Evolutionary conservation across 192 early-diverging fungal species (phyloP).

Genomic region (Irineochytrium annulatum): DNA sequence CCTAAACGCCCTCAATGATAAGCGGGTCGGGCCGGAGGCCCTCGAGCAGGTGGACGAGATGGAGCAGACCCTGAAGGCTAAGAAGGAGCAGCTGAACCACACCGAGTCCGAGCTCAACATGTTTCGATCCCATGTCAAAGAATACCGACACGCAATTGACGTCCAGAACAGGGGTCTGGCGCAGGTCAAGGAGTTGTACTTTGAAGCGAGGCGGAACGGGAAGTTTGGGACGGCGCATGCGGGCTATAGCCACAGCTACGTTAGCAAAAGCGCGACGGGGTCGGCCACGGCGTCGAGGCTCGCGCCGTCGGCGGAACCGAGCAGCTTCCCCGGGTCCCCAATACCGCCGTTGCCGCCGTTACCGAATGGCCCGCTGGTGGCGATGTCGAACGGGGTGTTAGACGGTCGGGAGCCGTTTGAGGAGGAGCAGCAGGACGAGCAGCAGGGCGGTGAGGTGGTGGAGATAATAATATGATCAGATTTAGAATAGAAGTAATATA

Average conservation of each 20-base stretch:
- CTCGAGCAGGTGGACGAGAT: constrained; percentile 56
- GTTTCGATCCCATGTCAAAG: constrained; percentile 53
- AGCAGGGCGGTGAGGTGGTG: too few species aligned
- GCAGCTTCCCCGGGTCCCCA: background rate
- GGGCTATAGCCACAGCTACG: background rate
- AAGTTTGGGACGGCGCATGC: background rate
- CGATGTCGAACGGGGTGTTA: background rate
- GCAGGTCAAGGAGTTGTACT: constrained; percentile 30
- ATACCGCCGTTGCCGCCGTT: background rate
- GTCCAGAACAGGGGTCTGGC: constrained; percentile 36
- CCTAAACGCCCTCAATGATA: constrained; percentile 50
- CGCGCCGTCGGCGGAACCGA: background rate
- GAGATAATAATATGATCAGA: background rate
- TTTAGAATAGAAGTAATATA: background rate
- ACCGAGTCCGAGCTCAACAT: constrained; percentile 60
- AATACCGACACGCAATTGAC: constrained; percentile 44
- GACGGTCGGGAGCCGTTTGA: background rate
- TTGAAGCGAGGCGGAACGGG: constrained; percentile 19
- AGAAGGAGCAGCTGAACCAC: constrained; percentile 48
- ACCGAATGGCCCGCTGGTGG: background rate
- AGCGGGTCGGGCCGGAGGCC: constrained; percentile 58
- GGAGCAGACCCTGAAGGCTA: constrained; percentile 53
- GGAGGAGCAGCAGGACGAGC: background rate
- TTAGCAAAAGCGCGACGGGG: too few species aligned
- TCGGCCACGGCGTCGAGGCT: background rate